Evolutionary conservation across 768 basidiomycete genomes (phyloP), one percentile per base, ranked within the genome.

Genomic region (Mycena venus): DNA sequence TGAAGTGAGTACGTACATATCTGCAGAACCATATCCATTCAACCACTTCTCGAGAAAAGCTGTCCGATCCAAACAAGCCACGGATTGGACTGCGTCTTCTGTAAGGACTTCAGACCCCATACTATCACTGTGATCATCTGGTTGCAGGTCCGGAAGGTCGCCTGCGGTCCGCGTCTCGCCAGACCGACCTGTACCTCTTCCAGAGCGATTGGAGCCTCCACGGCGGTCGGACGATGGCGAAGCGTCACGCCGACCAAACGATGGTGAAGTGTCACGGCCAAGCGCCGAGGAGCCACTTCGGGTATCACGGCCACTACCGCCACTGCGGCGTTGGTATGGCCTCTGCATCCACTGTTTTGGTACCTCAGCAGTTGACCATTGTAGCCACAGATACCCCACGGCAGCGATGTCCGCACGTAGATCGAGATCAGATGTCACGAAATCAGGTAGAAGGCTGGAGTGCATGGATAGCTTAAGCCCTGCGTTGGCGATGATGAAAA

Each of bases 161-260:
- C 17, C 29, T 32, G 31, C 31, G 55, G 55, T 32, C 27, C 31
- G 29, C 4, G 61, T 42, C 29, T 32, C 29, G 17, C 55, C 55
- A 32, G 29, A 31, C 15, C 29, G 31, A 56, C 55, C 31, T 56
- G 31, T 56, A 31, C 15, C 55, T 31, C 55, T 56, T 8, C 55
- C 55, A 56, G 55, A 56, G 29, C 14, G 29, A 19, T 44, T 44
- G 40, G 59, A 61, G 38, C 36, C 38, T 15, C 38, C 59, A 61
- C 59, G 59, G 25, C 61, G 61, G 27, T 21, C 40, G 40, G 40
- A 44, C 38, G 61, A 42, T 44, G 61, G 61, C 27, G 61, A 62
- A 44, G 34, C 61, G 61, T 62, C 61, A 44, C 40, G 61, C 40
- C 27, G 61, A 27, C 61, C 61, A 61, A 61, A 61, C 59, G 59